Percentiles rank a stretch among this genome's conserved stretches.
These are phyloP conservation scores for Wickerhamomyces bisporus DNA, from an alignment of 805 yeast genomes.

Conservation along the genomic window DNA sequence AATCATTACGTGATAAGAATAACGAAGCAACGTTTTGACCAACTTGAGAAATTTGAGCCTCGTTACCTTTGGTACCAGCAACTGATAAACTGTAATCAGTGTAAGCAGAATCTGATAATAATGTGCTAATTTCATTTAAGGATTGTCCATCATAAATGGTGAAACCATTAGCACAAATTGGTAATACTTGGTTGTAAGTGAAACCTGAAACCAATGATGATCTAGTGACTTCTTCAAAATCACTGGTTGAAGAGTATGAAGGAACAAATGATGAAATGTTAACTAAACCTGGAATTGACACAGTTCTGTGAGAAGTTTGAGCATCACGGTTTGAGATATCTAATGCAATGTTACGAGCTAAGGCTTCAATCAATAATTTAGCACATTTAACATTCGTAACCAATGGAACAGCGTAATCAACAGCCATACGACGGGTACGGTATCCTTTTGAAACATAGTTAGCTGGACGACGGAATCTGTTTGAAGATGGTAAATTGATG, in stretches of 20 bases:
- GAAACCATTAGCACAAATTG: constrained; percentile 60
- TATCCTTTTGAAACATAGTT: constrained; percentile 96
- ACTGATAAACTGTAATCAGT: constrained; percentile 81
- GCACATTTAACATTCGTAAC: constrained; percentile 98
- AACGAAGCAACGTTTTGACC: constrained; percentile 69
- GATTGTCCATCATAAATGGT: constrained; percentile 61
- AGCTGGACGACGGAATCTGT: constrained; percentile 98
- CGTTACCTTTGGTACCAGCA: constrained; percentile 74
- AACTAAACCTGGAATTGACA: constrained; percentile 80
- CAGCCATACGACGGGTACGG: constrained; percentile 99
- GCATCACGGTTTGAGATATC: constrained; percentile 77
- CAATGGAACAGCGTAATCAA: constrained; percentile 95
- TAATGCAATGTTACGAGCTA: constrained; percentile 60
- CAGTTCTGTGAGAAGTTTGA: constrained; percentile 83
- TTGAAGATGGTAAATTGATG: constrained; percentile 93
- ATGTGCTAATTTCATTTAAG: constrained; percentile 52
- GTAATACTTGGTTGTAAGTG: constrained; percentile 77
- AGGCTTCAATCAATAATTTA: constrained; percentile 90
- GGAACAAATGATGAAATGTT: constrained; percentile 80
- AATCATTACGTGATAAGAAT: constrained; percentile 74
- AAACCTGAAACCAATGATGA: constrained; percentile 80
- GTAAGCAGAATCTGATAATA: constrained; percentile 54
- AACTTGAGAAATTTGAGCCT: constrained; percentile 54
- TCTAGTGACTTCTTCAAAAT: constrained; percentile 64
- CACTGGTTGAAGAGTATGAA: constrained; percentile 44